Evolutionary conservation across 2,329 filamentous ascomycete species (phyloP).

Genomic region (Cadophora sp.): DNA sequence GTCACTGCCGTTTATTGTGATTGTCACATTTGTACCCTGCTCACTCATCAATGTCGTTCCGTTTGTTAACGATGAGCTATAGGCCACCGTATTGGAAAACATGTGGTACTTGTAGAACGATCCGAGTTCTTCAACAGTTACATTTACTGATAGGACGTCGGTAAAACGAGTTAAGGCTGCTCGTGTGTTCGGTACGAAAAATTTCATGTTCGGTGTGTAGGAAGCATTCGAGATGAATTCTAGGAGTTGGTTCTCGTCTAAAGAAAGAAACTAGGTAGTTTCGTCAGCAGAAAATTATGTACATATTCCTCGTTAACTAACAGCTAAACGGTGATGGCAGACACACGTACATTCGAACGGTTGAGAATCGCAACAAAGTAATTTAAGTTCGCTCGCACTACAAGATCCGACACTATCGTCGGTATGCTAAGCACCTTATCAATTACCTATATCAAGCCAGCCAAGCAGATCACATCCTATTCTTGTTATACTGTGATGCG

Average conservation of each 20-base stretch:
- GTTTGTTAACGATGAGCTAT: no score
- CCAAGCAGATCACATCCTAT: no score
- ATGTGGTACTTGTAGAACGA: background rate
- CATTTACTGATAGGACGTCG: background rate
- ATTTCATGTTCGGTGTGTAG: background rate
- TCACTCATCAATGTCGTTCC: background rate
- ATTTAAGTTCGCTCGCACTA: no score
- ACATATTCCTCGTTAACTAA: no score
- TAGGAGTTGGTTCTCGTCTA: background rate
- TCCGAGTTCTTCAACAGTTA: background rate
- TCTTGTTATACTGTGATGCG: no score
- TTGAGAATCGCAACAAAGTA: no score
- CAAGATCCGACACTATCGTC: no score
- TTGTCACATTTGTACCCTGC: background rate
- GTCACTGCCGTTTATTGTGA: background rate
- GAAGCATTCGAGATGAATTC: background rate
- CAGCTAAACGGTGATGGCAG: no score
- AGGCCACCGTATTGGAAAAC: background rate
- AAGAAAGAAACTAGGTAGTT: background rate
- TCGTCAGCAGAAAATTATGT: no score
- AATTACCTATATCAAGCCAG: no score
- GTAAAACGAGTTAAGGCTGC: background rate
- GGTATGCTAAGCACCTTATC: no score
- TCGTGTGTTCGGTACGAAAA: background rate
- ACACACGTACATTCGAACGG: no score